These are phyloP conservation scores for Coemansia javaensis DNA, from an alignment of 192 early-diverging fungal genomes.

Conservation along the genomic window DNA sequence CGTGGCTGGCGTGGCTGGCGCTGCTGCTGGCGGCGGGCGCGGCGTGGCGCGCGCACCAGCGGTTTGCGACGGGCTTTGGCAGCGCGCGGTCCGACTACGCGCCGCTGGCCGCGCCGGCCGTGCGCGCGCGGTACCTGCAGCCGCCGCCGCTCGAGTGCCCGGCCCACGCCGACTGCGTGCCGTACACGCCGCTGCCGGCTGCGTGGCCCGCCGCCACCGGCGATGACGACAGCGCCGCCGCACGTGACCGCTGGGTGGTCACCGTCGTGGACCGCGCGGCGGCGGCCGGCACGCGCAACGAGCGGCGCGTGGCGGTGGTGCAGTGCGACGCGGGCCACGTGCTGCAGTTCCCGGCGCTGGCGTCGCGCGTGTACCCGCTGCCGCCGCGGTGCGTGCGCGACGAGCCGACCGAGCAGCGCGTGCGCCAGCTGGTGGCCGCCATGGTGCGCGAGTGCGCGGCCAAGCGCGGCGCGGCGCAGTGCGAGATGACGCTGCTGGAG, in stretches of 20 bases:
- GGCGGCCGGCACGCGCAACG: neutral
- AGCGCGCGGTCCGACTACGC: slow-evolving; percentile 27
- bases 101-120: slow-evolving; percentile 12
- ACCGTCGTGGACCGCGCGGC: slow-evolving; percentile 5
- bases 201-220: slow-evolving; percentile 1
- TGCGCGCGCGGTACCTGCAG: slow-evolving; percentile 16
- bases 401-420: slow-evolving; percentile 31
- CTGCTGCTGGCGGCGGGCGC: slow-evolving; percentile 4
- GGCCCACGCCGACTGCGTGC: slow-evolving; percentile 39
- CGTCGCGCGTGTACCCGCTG: slow-evolving; percentile 15
- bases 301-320: slow-evolving; percentile 17
- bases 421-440: slow-evolving; percentile 27
- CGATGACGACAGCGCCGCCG: neutral
- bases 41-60: slow-evolving; percentile 34
- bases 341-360: slow-evolving; percentile 25
- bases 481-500: slow-evolving; percentile 25
- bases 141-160: slow-evolving; percentile 37
- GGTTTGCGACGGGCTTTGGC: slow-evolving; percentile 39
- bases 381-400: slow-evolving; percentile 42
- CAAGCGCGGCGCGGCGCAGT: slow-evolving; percentile 31
- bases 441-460: slow-evolving; percentile 27
- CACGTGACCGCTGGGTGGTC: slow-evolving; percentile 37
- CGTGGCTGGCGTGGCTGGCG: slow-evolving; percentile 11
- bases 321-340: slow-evolving; percentile 40
- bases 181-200: slow-evolving; percentile 16